Evolutionary conservation across 2,329 filamentous ascomycete species (phyloP).

Genomic region (Calonectria pseudoreteaudii): DNA sequence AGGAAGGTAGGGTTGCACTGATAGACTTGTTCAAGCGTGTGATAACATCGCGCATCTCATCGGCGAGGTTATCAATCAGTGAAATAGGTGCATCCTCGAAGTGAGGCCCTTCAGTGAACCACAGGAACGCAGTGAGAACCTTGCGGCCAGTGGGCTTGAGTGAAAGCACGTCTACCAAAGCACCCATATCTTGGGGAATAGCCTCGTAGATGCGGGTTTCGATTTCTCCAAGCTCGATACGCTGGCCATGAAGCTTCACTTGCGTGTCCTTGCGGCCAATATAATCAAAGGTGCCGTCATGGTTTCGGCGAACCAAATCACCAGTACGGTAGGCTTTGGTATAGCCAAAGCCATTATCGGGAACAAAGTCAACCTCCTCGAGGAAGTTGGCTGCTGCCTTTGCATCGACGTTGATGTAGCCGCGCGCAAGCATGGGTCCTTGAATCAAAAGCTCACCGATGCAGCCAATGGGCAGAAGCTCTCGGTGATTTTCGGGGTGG

Average conservation of each 20-base stretch:
- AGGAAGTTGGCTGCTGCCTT: conserved; percentile 32
- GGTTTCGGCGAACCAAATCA: conserved; percentile 38
- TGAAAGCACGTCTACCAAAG: conserved; percentile 26
- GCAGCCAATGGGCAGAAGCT: conserved; percentile 38
- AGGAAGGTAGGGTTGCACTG: conserved; percentile 27
- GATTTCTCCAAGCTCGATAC: conserved; percentile 45
- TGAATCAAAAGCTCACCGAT: conserved; percentile 42
- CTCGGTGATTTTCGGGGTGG: conserved; percentile 11
- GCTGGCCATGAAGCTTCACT: conserved; percentile 47
- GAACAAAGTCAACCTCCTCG: conserved; percentile 15
- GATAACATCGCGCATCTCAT: conserved; percentile 9
- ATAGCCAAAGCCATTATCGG: conserved; percentile 28
- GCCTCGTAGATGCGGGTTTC: conserved; percentile 36
- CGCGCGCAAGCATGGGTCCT: conserved; percentile 39
- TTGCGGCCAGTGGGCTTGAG: conserved; percentile 12
- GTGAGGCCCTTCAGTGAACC: conserved; percentile 1
- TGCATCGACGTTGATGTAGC: conserved; percentile 30
- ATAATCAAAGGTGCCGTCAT: conserved; percentile 42
- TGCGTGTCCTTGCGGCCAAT: conserved; percentile 45
- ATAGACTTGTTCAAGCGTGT: conserved; percentile 13
- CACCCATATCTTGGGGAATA: conserved; percentile 32
- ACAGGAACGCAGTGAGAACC: conserved; percentile 18
- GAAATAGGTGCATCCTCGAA: conserved; percentile 1
- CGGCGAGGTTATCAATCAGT: not conserved
- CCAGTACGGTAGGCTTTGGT: conserved; percentile 33